phyloP scores from a whole-genome alignment of 352 stramenopile species.

The Pythium utonaiense region DNA sequence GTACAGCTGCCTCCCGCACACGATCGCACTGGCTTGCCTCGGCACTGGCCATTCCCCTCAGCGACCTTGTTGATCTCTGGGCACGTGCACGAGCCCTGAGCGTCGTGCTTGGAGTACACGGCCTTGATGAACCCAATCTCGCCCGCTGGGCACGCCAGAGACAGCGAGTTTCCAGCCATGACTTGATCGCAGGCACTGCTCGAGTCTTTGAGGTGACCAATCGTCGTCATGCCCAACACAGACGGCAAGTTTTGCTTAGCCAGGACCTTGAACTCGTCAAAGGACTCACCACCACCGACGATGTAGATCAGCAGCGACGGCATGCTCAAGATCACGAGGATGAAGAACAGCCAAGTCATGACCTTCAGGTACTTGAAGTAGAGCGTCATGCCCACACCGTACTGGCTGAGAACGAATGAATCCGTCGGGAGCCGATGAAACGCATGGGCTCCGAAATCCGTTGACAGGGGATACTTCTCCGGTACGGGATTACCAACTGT shows the following conservation, averaged over 20 bases:
- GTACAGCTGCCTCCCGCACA: slow-evolving; percentile 25
- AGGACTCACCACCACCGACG: slow-evolving; percentile 50
- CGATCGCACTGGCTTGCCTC: slow-evolving; percentile 25
- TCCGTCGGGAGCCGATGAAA: slow-evolving; percentile 75
- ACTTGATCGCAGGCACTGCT: slow-evolving; percentile 71
- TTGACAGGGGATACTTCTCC: slow-evolving; percentile 52
- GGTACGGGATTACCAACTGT: slow-evolving; percentile 49
- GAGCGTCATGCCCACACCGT: slow-evolving; percentile 68
- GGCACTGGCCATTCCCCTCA: slow-evolving; percentile 49
- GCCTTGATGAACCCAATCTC: slow-evolving; percentile 79
- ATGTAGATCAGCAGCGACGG: slow-evolving; percentile 64
- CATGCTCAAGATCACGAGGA: slow-evolving; percentile 63
- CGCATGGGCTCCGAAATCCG: slow-evolving; percentile 73
- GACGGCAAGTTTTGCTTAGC: slow-evolving; percentile 62
- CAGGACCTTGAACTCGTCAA: slow-evolving; percentile 56
- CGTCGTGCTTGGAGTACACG: slow-evolving; percentile 61
- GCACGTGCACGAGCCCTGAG: slow-evolving; percentile 61
- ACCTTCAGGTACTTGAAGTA: slow-evolving; percentile 90
- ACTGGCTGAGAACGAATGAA: slow-evolving; percentile 72
- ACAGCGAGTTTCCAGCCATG: slow-evolving; percentile 39
- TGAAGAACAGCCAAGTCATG: slow-evolving; percentile 78
- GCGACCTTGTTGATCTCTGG: slow-evolving; percentile 65
- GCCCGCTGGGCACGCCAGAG: slow-evolving; percentile 58
- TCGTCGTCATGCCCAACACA: slow-evolving; percentile 75
- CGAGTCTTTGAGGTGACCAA: slow-evolving; percentile 70